Percentiles rank a stretch among this genome's conserved stretches.
phyloP scores from a whole-genome alignment of 129 eudicot species.

The Artemisia argyi region DNA sequence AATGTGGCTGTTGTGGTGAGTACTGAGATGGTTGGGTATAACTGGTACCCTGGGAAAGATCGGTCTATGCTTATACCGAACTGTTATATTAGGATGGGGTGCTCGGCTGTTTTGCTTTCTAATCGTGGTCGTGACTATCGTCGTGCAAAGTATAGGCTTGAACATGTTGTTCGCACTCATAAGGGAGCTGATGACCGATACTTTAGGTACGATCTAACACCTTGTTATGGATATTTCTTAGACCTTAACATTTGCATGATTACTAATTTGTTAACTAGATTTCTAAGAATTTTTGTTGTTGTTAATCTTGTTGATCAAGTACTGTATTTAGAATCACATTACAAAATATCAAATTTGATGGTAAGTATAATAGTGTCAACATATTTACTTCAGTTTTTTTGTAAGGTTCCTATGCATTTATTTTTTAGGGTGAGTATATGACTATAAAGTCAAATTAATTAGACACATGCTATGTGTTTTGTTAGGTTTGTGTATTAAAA shows the following conservation, averaged over 20 bases:
- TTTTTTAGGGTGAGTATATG: neutral
- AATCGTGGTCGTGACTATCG: conserved; percentile 82
- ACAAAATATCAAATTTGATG: too few relatives aligned
- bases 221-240: too few relatives aligned
- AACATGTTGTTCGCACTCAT: conserved; percentile 92
- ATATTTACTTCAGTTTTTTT: too few relatives aligned
- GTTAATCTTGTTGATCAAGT: too few relatives aligned
- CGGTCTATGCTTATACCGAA: conserved; percentile 96
- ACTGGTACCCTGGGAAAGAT: conserved; percentile 88
- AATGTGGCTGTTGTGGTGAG: conserved; percentile 90
- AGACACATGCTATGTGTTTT: neutral
- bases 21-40: conserved; percentile 91
- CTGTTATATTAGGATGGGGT: conserved; percentile 95
- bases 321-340: too few relatives aligned
- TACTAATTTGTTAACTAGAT: too few relatives aligned
- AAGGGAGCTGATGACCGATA: conserved; percentile 93
- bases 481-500: conserved; percentile 4
- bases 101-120: conserved; percentile 88
- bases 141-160: conserved; percentile 85
- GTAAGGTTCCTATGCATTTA: too few relatives aligned
- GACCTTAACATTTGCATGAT: too few relatives aligned
- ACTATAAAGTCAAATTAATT: neutral
- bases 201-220: conserved; percentile 51
- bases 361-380: too few relatives aligned
- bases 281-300: too few relatives aligned